Conservation (phyloP, 805 yeast species). For the Lachancea waltii region DNA sequence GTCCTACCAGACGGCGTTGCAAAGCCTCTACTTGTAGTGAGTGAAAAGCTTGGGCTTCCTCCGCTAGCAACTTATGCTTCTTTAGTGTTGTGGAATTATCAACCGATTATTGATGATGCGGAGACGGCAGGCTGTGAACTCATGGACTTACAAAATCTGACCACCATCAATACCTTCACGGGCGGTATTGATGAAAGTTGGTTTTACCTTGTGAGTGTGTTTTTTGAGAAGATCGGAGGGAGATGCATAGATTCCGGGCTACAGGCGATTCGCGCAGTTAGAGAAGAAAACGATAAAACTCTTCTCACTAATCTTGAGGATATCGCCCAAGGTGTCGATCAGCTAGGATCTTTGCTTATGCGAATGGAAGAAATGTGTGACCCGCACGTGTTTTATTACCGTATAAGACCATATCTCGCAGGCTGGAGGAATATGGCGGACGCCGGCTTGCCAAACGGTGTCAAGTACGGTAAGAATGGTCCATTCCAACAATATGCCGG, state of each 20-base stretch:
- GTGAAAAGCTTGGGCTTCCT: conserved; percentile 63
- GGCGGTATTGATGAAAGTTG: conserved; percentile 89
- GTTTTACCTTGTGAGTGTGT: conserved; percentile 86
- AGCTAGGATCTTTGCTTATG: conserved; percentile 64
- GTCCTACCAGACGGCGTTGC: conserved; percentile 63
- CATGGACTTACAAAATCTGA: conserved; percentile 62
- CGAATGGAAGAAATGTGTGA: conserved; percentile 91
- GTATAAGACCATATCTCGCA: conserved; percentile 83
- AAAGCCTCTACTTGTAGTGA: conserved; percentile 55
- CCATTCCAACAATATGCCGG: conserved; percentile 62
- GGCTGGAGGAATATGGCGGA: conserved; percentile 93
- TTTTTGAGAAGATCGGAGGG: conserved; percentile 79
- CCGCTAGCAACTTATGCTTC: conserved; percentile 88
- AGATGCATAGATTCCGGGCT: conserved; percentile 60
- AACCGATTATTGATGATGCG: conserved; percentile 39
- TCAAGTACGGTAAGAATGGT: conserved; percentile 63
- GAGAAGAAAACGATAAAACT: conserved; percentile 40
- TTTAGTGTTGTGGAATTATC: conserved; percentile 82
- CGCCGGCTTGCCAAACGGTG: conserved; percentile 76
- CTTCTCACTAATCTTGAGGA: conserved; percentile 43
- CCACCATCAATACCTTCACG: conserved; percentile 78
- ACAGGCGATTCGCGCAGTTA: conserved; percentile 53
- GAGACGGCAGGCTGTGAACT: conserved; percentile 30
- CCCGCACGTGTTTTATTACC: conserved; percentile 83
- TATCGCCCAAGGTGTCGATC: conserved; percentile 70